Evolutionary conservation across 768 basidiomycete genomes (phyloP).

Genomic region (Pulveroboletus sp.): DNA sequence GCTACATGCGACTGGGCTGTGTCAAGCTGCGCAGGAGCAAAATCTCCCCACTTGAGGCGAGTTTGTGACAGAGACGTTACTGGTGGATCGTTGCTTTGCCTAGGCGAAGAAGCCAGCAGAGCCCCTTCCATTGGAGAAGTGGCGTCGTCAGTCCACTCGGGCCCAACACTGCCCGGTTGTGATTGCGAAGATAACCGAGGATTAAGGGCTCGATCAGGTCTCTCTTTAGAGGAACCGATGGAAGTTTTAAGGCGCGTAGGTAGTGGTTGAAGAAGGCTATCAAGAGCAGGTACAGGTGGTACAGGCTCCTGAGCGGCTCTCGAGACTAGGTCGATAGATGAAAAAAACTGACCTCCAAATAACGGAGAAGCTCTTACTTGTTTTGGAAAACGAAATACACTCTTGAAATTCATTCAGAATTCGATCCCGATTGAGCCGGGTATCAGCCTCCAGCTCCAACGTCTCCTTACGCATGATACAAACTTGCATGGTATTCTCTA

Average conservation of each 20-base stretch:
- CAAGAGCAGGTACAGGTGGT: constrained; percentile 58
- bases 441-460: constrained; percentile 60
- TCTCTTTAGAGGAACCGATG: constrained; percentile 7
- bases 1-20: constrained; percentile 1
- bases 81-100: constrained; percentile 3
- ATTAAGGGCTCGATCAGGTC: constrained; percentile 21
- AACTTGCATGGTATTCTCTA: constrained; percentile 72
- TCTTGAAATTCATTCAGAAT: constrained; percentile 71
- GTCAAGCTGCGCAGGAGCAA: background rate
- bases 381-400: constrained; percentile 76
- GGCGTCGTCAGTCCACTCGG: background rate
- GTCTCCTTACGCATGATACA: constrained; percentile 87
- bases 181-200: constrained; percentile 10
- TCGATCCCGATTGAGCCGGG: constrained; percentile 52
- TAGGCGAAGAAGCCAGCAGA: background rate
- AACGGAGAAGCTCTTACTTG: constrained; percentile 44
- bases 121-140: background rate
- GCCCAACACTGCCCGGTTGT: background rate
- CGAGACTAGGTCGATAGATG: constrained; percentile 38
- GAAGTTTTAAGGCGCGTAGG: background rate
- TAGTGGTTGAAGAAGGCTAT: constrained; percentile 28
- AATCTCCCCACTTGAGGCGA: constrained; percentile 2
- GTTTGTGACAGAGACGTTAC: constrained; percentile 3
- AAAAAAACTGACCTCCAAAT: constrained; percentile 3
- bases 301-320: constrained; percentile 59